Base-by-base conservation (phyloP, 345 rosid genomes). In the Gossypium anomalum region DNA sequence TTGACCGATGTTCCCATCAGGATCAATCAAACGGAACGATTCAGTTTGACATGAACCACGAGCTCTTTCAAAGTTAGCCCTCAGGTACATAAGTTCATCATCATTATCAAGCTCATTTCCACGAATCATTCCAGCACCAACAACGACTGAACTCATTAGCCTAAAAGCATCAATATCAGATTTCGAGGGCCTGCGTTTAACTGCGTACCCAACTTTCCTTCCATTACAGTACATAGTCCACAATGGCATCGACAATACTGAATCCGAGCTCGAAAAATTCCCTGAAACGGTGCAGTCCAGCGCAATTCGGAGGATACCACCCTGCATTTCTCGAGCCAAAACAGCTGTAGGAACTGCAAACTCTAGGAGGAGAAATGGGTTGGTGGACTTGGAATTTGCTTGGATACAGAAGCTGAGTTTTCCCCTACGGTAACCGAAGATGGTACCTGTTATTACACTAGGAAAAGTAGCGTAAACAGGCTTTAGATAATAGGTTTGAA, bases 221-320 rank as follows among this genome's bases (percentile, higher is more conserved):
- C 97, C 97, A 25, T 89, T 92, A 23, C 90, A 92, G 59, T 78
- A 84, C 90, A 85, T 85, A 62, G 75, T 85, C 94, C 97, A 92
- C 22, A 79, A 27, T 0, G 86, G 81, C 64, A 49, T 76, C n/a
- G 89, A 81, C 66, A 88, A 75, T 44, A 84, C 80, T 9, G 78
- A 72, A 29, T 58, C 57, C 44, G 75, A 77, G 22, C 53, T 44
- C 4, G 65, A 38, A 20, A 67, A 7, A n/a, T 27, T 5, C 12
- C 51, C 64, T 0, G 62, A 62, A 58, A 20, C 19, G 51, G 60
- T 58, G 68, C 85, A 75, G 65, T 89, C 89, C 2, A 92, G 74
- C 0, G 87, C 93, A 13, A 89, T 90, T 7, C 92, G 88, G 19
- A 92, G 80, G 63, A 74, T 58, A 3, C 93, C 93, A 15, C 85